phyloP scores from a whole-genome alignment of 2,329 filamentous ascomycete genomes.

The Fusarium udum region DNA sequence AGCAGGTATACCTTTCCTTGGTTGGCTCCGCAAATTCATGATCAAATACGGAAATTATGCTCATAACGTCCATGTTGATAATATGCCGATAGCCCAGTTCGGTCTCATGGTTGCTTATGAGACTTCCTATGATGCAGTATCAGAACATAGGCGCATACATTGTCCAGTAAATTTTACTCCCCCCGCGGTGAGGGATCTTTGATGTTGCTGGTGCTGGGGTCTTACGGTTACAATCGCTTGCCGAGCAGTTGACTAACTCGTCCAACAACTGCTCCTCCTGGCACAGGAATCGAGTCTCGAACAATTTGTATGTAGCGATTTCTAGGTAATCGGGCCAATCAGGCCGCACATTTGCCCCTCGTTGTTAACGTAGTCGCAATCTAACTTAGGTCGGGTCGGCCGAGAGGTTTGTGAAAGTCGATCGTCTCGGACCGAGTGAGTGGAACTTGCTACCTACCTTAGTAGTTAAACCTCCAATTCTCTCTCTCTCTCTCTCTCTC shows the following conservation, averaged over 20 bases:
- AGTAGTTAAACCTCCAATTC: neutral
- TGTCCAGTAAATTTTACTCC: neutral
- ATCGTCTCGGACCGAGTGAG: slow-evolving; percentile 17
- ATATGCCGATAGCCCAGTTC: neutral
- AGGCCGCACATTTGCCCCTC: slow-evolving; percentile 3
- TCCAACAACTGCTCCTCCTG: slow-evolving; percentile 1
- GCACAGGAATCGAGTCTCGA: slow-evolving; percentile 4
- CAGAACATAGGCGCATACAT: neutral
- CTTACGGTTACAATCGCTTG: neutral
- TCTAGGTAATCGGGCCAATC: slow-evolving; percentile 16
- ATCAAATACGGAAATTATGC: neutral
- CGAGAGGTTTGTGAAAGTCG: slow-evolving; percentile 11
- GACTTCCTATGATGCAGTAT: neutral
- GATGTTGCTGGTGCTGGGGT: neutral
- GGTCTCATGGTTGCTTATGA: neutral
- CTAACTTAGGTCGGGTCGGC: neutral
- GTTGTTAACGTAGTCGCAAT: slow-evolving; percentile 2
- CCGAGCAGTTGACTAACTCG: neutral
- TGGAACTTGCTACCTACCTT: slow-evolving; percentile 3
- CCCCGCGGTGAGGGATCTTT: neutral
- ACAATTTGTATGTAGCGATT: neutral
- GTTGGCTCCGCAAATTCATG: slow-evolving; percentile 1
- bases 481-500: too few species aligned
- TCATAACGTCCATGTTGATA: slow-evolving; percentile 1
- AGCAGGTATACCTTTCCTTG: neutral